Evolutionary conservation across 768 basidiomycete species (phyloP), one percentile per base, ranked within the genome.

Genomic region (Mycena metata): DNA sequence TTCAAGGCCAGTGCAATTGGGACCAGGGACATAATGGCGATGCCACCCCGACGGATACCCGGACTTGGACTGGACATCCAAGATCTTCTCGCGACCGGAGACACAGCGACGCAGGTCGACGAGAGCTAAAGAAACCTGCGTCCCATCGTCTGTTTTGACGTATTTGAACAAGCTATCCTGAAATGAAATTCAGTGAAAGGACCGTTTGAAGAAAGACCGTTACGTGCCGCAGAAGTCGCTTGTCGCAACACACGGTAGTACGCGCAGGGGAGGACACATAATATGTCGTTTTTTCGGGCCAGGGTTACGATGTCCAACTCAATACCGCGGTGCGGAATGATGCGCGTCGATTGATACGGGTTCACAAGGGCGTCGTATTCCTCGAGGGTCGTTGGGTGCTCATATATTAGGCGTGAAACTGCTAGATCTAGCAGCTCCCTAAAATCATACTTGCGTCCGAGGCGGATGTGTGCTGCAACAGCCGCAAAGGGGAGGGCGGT

Each of bases 81-180:
- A 10, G 16, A 56, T 11, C 42, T 21, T 42, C 41, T 56, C 55
- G 23, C 55, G 55, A 36, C 36, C 54, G 4, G 10, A 13, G 12
- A 55, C n/a, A 35, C 54, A 41, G 21, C 54, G 54, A 55, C 54
- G 41, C 24, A 57, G 56, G 42, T 57, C 56, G 26, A 57, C 10
- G 26, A 24, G 42, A 9, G 23, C 17, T 3, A 57, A 41, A 57
- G 56, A 57, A 1, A 24, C 56, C 56, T 19, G 11, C 19, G 56
- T 57, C 12, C 56, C 56, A 23, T 57, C 56, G 5, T 24, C 17
- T 43, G 24, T 43, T 4, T 8, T 2, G 23, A 42, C 4, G 10
- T 39, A 11, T n/a, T 43, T 24, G 10, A 57, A 24, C 9, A 56
- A 17, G 0, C 4, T 24, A 16, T 43, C 41, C 55, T 56, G 36